A percentile compares a stretch with the other conserved stretches of the same genome.
These are phyloP conservation scores for Leersia perrieri DNA, from an alignment of 176 grass and related monocot genomes.

Conservation along the genomic window DNA sequence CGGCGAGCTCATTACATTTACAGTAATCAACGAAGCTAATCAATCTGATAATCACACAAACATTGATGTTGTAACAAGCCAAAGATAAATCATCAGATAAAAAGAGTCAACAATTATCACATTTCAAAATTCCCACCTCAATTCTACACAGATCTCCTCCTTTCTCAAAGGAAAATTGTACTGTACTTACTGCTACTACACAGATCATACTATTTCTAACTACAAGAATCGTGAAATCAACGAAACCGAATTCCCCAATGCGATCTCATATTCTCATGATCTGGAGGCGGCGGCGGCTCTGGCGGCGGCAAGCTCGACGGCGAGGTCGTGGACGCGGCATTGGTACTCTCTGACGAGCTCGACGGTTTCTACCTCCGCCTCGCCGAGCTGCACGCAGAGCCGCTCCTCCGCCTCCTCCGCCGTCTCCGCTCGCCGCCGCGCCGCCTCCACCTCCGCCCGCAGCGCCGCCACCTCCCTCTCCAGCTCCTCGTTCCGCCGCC, in stretches of 20 bases:
- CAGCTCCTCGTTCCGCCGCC: conserved; percentile 67
- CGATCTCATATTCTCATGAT: not conserved
- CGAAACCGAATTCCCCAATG: no score
- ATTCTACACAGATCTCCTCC: not conserved
- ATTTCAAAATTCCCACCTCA: no score
- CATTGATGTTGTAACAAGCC: no score
- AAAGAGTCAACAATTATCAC: no score
- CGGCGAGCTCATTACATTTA: no score
- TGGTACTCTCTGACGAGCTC: conserved; percentile 38
- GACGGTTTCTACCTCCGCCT: conserved; percentile 70
- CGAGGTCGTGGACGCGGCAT: conserved; percentile 41
- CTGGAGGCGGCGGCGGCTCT: not conserved
- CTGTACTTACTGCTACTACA: no score
- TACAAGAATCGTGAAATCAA: no score
- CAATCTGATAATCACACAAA: no score
- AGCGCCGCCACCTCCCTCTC: conserved; percentile 58
- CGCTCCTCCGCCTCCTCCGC: conserved; percentile 82
- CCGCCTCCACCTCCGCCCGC: conserved; percentile 44
- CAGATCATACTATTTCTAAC: not conserved
- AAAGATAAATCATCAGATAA: no score
- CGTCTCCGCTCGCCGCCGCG: conserved; percentile 37
- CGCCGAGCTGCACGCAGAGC: conserved; percentile 69
- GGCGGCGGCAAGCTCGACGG: conserved; percentile 44
- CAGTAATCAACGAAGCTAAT: no score
- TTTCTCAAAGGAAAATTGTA: no score